Conservation (phyloP, 2,329 filamentous ascomycete species). For the Botrytis fragariae region DNA sequence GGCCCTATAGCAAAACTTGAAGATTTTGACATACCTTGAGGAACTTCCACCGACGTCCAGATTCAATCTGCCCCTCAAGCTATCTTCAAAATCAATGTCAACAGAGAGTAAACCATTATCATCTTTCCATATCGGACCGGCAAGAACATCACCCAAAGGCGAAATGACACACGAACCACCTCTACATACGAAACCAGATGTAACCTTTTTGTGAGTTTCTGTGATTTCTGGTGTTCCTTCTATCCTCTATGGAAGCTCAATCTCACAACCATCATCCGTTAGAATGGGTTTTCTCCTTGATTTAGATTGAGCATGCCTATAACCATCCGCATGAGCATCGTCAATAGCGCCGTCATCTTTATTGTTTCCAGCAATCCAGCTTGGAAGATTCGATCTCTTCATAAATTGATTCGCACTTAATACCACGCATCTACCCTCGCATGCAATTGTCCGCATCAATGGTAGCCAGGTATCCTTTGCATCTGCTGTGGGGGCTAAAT, state of each 20-base stretch:
- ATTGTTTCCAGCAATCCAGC: conserved; percentile 49
- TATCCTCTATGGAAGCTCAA: conserved; percentile 43
- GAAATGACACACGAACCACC: conserved; percentile 82
- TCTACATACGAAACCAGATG: conserved; percentile 49
- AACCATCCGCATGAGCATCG: conserved; percentile 14
- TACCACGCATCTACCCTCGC: conserved; percentile 82
- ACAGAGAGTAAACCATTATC: conserved; percentile 65
- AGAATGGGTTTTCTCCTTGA: conserved; percentile 27
- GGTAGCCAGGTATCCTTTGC: conserved; percentile 76
- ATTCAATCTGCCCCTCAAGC: conserved; percentile 76
- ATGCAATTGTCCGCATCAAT: conserved; percentile 77
- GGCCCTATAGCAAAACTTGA: not conserved
- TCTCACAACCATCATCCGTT: conserved; percentile 53
- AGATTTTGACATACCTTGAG: conserved; percentile 57
- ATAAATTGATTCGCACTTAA: conserved; percentile 83
- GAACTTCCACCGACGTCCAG: conserved; percentile 84
- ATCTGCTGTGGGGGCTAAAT: conserved; percentile 88
- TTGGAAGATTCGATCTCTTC: conserved; percentile 54
- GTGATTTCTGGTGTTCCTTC: conserved; percentile 6
- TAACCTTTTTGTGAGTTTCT: conserved; percentile 23
- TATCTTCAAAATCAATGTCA: conserved; percentile 86
- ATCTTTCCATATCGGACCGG: conserved; percentile 78
- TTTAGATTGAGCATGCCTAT: not conserved
- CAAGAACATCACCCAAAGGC: conserved; percentile 75
- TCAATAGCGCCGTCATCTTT: conserved; percentile 14